A percentile compares a stretch with the other conserved stretches of the same genome.
Evolutionary conservation across 495 filamentous ascomycete genomes (phyloP).

Genomic region (Aspergillus cavernicola): DNA sequence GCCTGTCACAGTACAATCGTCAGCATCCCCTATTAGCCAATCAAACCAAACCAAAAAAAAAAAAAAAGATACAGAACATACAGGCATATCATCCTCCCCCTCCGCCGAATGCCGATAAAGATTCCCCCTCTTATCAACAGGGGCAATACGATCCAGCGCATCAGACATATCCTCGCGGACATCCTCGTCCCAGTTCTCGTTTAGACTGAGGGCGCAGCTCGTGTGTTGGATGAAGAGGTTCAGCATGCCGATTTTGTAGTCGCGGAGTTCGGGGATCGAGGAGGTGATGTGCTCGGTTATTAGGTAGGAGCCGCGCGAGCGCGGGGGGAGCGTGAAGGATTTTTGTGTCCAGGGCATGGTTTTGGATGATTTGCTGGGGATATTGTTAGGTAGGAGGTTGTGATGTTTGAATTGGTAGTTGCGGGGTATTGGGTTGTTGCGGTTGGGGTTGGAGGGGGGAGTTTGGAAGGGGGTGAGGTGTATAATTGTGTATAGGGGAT

Average conservation of each 20-base stretch:
- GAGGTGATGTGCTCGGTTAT: slow-evolving; percentile 69
- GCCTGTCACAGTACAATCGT: slow-evolving; percentile 51
- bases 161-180: slow-evolving; percentile 88
- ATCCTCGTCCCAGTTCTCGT: slow-evolving; percentile 92
- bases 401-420: not conserved
- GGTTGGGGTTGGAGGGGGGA: not conserved
- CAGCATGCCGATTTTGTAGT: slow-evolving; percentile 81
- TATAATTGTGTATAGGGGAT: not conserved
- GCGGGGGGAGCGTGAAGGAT: slow-evolving; percentile 67
- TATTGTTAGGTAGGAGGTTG: not conserved
- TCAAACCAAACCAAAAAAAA: slow-evolving; percentile 8
- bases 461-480: not conserved
- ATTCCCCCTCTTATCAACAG: slow-evolving; percentile 65
- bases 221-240: slow-evolving; percentile 92
- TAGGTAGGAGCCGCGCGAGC: slow-evolving; percentile 81
- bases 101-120: slow-evolving; percentile 88
- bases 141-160: slow-evolving; percentile 83
- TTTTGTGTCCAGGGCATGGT: slow-evolving; percentile 77
- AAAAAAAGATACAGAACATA: slow-evolving; percentile 25
- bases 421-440: not conserved
- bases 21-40: not conserved
- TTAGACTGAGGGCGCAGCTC: slow-evolving; percentile 76
- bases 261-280: slow-evolving; percentile 67
- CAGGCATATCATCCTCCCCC: slow-evolving; percentile 88
- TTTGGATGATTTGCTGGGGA: not conserved